Base-by-base conservation (phyloP, 805 yeast species). In the Lachancea quebecensis region DNA sequence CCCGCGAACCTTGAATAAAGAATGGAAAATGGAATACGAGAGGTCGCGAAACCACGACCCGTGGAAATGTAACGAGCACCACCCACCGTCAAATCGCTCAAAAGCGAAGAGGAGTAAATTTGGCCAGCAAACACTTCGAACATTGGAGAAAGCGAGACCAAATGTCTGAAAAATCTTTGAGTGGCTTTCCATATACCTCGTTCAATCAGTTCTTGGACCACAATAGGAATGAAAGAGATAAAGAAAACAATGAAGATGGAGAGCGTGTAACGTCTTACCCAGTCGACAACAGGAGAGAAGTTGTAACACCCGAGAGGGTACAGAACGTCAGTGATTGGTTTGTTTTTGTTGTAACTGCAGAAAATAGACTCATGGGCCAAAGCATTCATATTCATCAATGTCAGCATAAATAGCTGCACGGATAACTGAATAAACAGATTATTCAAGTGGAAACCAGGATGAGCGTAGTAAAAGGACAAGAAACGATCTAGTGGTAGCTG, bases 81-180 rank as follows among this genome's bases (percentile, higher is more conserved):
- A 3, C 98, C 98, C 67, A 85, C 82, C 1, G 89, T 74, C 41
- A 91, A 71, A 64, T 90, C 93, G 41, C 78, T 77, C 39, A 78
- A 67, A 54, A 91, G 69, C 0, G 96, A 76, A 55, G 79, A 78
- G 3, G 97, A 85, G 62, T 91, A 91, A 8, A 90, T 83, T 65
- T 90, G 96, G 62, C 97, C 88, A 8, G 87, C 96, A 67, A 91
- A 89, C 6, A 91, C 97, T 62, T 91, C 98, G 66, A 91, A 91
- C 44, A 90, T 67, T 2, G 97, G 97, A 2, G 97, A 85, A 48
- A 90, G 64, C 0, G 96, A 89, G 29, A 78, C 60, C 46, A 91
- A 72, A 57, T 91, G 98, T 61, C 76, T 78, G n/a, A 76, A 60
- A 41, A 90, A 75, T 51, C 97, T 73, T 32, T 75, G 70, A 2